Conservation (phyloP, 371 early-diverging fungal species). For the Syncephalastrum contaminatum region DNA sequence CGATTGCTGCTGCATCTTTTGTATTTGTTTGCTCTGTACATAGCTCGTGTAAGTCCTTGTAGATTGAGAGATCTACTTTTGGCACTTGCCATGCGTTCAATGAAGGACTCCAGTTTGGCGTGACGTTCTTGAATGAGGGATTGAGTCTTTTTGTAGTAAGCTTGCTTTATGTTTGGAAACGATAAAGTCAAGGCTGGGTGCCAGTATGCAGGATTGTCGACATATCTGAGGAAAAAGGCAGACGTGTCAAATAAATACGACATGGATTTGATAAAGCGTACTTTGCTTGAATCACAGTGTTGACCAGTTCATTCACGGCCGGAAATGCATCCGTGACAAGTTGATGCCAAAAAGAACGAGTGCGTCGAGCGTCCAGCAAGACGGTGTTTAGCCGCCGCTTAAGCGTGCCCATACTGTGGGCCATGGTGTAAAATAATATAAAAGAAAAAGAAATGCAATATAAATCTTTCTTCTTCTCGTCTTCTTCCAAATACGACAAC, state of each 20-base stretch:
- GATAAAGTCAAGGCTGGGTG: slow-evolving; percentile 32
- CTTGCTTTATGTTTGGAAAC: slow-evolving; percentile 31
- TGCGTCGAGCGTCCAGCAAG: slow-evolving; percentile 35
- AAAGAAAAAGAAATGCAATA: not conserved
- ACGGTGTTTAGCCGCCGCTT: slow-evolving; percentile 32
- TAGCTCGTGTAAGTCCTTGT: no score
- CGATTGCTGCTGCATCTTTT: slow-evolving; percentile 32
- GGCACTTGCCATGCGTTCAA: slow-evolving; percentile 30
- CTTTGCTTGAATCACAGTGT: slow-evolving; percentile 41
- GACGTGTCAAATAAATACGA: not conserved
- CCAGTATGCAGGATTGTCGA: slow-evolving; percentile 46
- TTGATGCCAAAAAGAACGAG: slow-evolving; percentile 37
- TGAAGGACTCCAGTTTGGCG: slow-evolving; percentile 18
- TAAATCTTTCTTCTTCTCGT: not conserved
- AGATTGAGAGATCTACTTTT: no score
- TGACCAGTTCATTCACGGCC: slow-evolving; percentile 32
- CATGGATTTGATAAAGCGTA: slow-evolving; percentile 5
- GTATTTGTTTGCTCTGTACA: slow-evolving; percentile 28
- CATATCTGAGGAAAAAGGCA: slow-evolving; percentile 25
- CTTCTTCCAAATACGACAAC: not conserved
- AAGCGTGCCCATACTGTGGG: slow-evolving; percentile 30
- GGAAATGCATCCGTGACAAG: slow-evolving; percentile 39
- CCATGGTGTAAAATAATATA: slow-evolving; percentile 16
- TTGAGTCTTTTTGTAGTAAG: slow-evolving; percentile 34
- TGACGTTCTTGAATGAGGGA: slow-evolving; percentile 20